phyloP scores from a whole-genome alignment of 805 yeast genomes.

The Candida krabiensis region DNA sequence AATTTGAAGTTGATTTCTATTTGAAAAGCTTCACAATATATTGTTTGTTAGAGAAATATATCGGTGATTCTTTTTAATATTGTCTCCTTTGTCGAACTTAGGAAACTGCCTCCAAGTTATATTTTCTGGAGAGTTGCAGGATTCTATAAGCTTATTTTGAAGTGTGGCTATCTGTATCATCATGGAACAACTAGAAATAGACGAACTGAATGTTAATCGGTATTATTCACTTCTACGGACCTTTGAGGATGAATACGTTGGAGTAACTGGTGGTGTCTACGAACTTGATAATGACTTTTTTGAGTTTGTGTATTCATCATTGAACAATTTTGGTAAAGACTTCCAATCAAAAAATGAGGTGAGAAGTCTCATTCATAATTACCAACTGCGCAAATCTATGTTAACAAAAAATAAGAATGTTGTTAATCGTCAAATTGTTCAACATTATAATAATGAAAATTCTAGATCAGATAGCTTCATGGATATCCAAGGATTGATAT shows the following conservation, averaged over 20 bases:
- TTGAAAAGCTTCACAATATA: too few relatives aligned
- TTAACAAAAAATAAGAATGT: slow-evolving; percentile 6
- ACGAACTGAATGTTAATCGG: slow-evolving; percentile 6
- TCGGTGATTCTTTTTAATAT: too few relatives aligned
- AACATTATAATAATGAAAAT: slow-evolving; percentile 8
- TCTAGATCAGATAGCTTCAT: slow-evolving; percentile 9
- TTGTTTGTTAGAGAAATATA: too few relatives aligned
- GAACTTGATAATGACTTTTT: slow-evolving; percentile 25
- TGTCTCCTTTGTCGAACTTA: too few relatives aligned
- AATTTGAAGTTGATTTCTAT: too few relatives aligned
- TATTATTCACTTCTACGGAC: slow-evolving; percentile 10
- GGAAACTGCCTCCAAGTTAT: too few relatives aligned
- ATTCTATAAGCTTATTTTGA: too few relatives aligned
- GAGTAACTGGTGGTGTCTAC: slow-evolving; percentile 14
- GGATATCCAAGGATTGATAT: slow-evolving; percentile 33
- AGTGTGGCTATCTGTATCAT: too few relatives aligned
- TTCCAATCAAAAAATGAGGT: slow-evolving; percentile 15
- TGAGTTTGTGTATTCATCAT: slow-evolving; percentile 22
- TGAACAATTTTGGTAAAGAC: slow-evolving; percentile 13
- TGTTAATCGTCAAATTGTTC: slow-evolving; percentile 9
- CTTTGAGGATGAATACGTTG: slow-evolving; percentile 17
- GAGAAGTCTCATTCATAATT: slow-evolving; percentile 11
- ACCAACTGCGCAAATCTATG: slow-evolving; percentile 13
- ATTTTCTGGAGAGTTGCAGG: too few relatives aligned
- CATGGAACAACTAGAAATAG: slow-evolving; percentile 13